A percentile compares a stretch with the other conserved stretches of the same genome.
Evolutionary conservation across 2,329 filamentous ascomycete species (phyloP).

Genomic region (Escovopsis sp.): DNA sequence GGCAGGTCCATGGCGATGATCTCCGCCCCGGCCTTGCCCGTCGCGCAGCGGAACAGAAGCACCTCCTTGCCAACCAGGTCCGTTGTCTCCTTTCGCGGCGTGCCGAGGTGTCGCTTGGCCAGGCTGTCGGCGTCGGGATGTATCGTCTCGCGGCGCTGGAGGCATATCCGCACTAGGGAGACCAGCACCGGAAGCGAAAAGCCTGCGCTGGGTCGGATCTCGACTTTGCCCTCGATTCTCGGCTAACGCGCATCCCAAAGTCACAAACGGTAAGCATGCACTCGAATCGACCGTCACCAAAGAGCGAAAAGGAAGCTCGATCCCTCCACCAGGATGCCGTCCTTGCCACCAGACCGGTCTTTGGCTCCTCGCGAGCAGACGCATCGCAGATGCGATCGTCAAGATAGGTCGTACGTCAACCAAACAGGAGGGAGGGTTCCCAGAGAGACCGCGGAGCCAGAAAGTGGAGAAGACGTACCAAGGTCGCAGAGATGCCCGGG

Average conservation of each 20-base stretch:
- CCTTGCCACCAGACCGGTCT: too few species aligned
- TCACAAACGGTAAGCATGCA: background rate
- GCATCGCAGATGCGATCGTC: too few species aligned
- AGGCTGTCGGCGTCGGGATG: slow-evolving; percentile 91
- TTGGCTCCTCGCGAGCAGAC: too few species aligned
- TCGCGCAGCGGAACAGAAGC: slow-evolving; percentile 71
- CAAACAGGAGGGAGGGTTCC: too few species aligned
- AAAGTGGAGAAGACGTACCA: slow-evolving; percentile 47
- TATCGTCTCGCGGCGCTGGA: slow-evolving; percentile 89
- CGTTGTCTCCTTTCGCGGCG: slow-evolving; percentile 75
- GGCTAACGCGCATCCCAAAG: slow-evolving; percentile 45
- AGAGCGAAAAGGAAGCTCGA: background rate
- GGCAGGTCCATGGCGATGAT: slow-evolving; percentile 94
- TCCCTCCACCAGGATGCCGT: too few species aligned
- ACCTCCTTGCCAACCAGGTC: slow-evolving; percentile 95
- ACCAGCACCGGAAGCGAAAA: slow-evolving; percentile 79
- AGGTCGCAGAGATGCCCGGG: slow-evolving; percentile 89
- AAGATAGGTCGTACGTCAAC: too few species aligned
- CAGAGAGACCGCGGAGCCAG: too few species aligned
- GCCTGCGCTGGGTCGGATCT: slow-evolving; percentile 76
- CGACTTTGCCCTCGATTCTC: slow-evolving; percentile 93
- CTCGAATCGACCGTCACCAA: background rate
- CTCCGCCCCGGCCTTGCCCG: slow-evolving; percentile 71
- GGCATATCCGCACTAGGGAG: slow-evolving; percentile 84
- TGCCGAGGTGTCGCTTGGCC: slow-evolving; percentile 79